Percentiles rank a stretch among this genome's conserved stretches.
Conservation (phyloP, 192 early-diverging fungal species). For the Haplosporangium gracile region DNA sequence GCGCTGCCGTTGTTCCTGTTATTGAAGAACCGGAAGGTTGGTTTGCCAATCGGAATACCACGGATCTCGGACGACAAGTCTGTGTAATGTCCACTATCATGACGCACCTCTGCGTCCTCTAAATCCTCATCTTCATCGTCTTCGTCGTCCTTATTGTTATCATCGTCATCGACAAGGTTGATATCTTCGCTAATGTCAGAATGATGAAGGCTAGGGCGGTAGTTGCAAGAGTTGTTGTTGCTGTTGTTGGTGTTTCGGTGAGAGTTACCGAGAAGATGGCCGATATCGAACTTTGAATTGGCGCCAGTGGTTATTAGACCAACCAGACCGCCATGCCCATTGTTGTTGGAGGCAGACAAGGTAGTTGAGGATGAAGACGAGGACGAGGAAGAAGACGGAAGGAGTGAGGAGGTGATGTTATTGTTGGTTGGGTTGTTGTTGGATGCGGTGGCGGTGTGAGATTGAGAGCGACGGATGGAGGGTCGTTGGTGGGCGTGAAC, state of each 20-base stretch:
- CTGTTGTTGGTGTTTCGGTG: neutral
- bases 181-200: constrained; percentile 9
- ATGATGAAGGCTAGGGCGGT: constrained; percentile 6
- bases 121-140: constrained; percentile 17
- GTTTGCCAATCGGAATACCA: constrained; percentile 42
- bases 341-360: neutral
- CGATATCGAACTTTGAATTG: constrained; percentile 18
- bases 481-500: constrained; percentile 50
- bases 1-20: neutral
- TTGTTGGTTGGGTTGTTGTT: neutral
- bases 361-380: neutral
- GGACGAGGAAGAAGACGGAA: neutral
- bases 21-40: constrained; percentile 11
- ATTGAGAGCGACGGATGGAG: constrained; percentile 43
- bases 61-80: constrained; percentile 11
- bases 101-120: constrained; percentile 14
- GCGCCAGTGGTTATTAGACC: neutral
- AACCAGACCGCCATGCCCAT: neutral
- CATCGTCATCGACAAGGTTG: neutral
- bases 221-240: neutral
- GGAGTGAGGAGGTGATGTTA: neutral
- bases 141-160: constrained; percentile 1
- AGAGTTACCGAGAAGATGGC: constrained; percentile 14
- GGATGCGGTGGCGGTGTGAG: constrained; percentile 10
- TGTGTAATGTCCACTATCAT: constrained; percentile 46